Conservation (phyloP, 768 basidiomycete species). For the Leccinum imitatum region DNA sequence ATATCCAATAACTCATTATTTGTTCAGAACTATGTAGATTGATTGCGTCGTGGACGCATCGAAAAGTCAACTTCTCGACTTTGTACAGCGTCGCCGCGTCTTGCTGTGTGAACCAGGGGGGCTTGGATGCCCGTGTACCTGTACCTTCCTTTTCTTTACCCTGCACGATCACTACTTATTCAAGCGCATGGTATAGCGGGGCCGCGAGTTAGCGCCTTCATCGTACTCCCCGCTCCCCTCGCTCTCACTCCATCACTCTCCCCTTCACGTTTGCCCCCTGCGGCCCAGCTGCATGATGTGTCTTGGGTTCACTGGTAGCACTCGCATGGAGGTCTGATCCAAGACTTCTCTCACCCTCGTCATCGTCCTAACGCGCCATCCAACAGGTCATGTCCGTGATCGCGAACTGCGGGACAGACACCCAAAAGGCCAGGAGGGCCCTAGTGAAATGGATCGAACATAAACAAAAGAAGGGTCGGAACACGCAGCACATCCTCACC, state of each 20-base stretch:
- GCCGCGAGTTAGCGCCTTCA: neutral
- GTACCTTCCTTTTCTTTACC: neutral
- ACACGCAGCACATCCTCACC: constrained; percentile 29
- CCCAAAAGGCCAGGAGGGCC: constrained; percentile 25
- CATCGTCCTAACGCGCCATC: neutral
- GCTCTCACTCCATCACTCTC: neutral
- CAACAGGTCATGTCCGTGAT: constrained; percentile 32
- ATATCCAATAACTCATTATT: neutral
- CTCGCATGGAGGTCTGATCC: constrained; percentile 28
- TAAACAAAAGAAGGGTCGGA: constrained; percentile 30
- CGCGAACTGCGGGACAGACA: constrained; percentile 33
- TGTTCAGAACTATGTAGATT: neutral
- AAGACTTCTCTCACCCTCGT: neutral
- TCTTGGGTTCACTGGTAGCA: constrained; percentile 28
- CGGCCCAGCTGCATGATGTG: constrained; percentile 16
- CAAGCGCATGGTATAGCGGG: neutral
- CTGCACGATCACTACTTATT: neutral
- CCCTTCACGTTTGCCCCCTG: neutral
- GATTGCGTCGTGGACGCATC: neutral
- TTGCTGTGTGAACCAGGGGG: neutral
- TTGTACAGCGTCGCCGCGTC: neutral
- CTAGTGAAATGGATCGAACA: constrained; percentile 29
- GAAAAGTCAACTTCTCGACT: neutral
- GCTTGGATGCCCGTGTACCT: neutral
- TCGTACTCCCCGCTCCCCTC: neutral